Percentiles rank a stretch among this genome's conserved stretches.
Evolutionary conservation across 2,329 filamentous ascomycete species (phyloP).

Genomic region (Grosmannia serpens): DNA sequence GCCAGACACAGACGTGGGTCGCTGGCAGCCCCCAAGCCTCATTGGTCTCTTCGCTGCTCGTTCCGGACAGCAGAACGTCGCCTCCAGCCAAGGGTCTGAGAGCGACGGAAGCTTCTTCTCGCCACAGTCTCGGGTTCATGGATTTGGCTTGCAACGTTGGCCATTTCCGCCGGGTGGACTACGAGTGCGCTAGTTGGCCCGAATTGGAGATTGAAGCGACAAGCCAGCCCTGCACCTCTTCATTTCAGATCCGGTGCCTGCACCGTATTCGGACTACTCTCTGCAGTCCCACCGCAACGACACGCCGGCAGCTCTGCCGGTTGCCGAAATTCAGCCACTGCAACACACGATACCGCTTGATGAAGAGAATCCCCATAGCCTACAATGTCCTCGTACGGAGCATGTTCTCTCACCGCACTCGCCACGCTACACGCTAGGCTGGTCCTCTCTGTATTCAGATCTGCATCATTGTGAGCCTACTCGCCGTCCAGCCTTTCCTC

Average conservation of each 20-base stretch:
- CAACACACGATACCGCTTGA: too few relatives aligned
- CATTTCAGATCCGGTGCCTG: background rate
- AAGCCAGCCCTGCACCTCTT: background rate
- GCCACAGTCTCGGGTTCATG: slow-evolving; percentile 9
- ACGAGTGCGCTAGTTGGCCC: background rate
- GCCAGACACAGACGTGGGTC: slow-evolving; percentile 1
- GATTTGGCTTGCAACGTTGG: background rate
- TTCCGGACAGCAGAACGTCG: background rate
- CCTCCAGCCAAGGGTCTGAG: slow-evolving; percentile 2
- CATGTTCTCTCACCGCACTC: too few relatives aligned
- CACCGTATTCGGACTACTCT: background rate
- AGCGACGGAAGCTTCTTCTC: background rate
- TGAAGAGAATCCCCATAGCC: too few relatives aligned
- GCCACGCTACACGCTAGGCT: too few relatives aligned
- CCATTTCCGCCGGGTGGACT: background rate
- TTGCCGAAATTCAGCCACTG: too few relatives aligned
- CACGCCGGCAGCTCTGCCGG: background rate
- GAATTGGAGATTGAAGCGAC: background rate
- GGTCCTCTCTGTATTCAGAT: too few relatives aligned
- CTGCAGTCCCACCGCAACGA: background rate
- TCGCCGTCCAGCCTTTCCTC: too few relatives aligned
- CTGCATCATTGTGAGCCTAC: too few relatives aligned
- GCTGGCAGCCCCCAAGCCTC: background rate
- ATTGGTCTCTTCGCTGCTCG: background rate
- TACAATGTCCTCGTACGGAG: too few relatives aligned